A percentile compares a stretch with the other conserved stretches of the same genome.
Evolutionary conservation across 1,139 yeast genomes (phyloP).

Genomic region (Ogataea hybrid): DNA sequence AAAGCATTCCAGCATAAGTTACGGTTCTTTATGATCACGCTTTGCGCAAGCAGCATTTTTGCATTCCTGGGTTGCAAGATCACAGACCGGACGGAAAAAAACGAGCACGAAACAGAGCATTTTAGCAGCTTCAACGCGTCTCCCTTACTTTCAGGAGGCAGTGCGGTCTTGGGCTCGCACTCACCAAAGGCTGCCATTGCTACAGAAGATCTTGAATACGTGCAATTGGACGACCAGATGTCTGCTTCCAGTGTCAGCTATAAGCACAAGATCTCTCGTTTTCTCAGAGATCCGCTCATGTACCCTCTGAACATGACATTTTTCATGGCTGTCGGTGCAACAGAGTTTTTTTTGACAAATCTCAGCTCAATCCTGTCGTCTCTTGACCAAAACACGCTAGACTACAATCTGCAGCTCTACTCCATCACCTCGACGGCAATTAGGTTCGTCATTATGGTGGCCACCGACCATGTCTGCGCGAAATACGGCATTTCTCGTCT

Average conservation of each 20-base stretch:
- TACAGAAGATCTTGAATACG: slow-evolving; percentile 21
- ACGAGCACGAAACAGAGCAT: slow-evolving; percentile 22
- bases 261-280: slow-evolving; percentile 21
- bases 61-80: slow-evolving; percentile 29
- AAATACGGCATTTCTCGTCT: slow-evolving; percentile 26
- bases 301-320: slow-evolving; percentile 31
- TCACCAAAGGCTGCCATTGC: slow-evolving; percentile 22
- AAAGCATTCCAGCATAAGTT: slow-evolving; percentile 21
- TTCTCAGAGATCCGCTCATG: slow-evolving; percentile 30
- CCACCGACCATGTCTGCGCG: slow-evolving; percentile 30
- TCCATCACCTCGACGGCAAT: slow-evolving; percentile 31
- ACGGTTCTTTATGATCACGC: slow-evolving; percentile 20
- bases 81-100: slow-evolving; percentile 25
- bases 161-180: slow-evolving; percentile 22
- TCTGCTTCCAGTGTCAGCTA: slow-evolving; percentile 18
- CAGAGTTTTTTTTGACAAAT: slow-evolving; percentile 32
- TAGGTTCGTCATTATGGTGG: slow-evolving; percentile 29
- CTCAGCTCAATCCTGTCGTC: slow-evolving; percentile 29
- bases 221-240: slow-evolving; percentile 29
- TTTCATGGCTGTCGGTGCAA: slow-evolving; percentile 30
- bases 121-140: slow-evolving; percentile 32
- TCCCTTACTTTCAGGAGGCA: slow-evolving; percentile 32
- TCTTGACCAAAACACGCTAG: slow-evolving; percentile 20
- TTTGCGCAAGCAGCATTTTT: slow-evolving; percentile 18
- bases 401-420: slow-evolving; percentile 25